Evolutionary conservation across 1,284 basidiomycete species (phyloP), one percentile per base, ranked within the genome.

Genomic region (Pseudozyma hubeiensis): DNA sequence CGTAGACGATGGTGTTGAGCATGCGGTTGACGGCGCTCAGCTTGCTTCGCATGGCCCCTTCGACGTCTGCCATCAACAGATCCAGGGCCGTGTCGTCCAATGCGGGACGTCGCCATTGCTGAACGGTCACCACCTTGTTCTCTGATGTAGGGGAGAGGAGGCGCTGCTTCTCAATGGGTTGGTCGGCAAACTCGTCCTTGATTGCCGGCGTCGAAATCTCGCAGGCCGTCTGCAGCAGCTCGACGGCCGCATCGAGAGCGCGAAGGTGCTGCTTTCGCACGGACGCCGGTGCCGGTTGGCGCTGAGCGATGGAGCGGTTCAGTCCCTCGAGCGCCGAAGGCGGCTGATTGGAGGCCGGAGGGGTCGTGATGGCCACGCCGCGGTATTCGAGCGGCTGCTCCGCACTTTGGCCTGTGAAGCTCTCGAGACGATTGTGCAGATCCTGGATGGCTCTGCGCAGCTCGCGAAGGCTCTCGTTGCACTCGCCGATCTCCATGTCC

Each of bases 1-100:
- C 91, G 85, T 99, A 99, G 65, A 93, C 89, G 75, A 99, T 97
- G 29, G 94, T 98, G 84, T 97, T 98, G 86, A 97, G 93, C 91
- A 99, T 91, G 44, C 97, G 91, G 64, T 94, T 93, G 49, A 98
- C 92, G 68, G 92, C 94, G 85, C 95, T 95, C 69, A 95, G 90
- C 88, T 99, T 99, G 85, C 92, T 90, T 39, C 92, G 89, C 88
- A 97, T 92, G 39, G 96, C 89, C 39, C 91, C 89, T 77, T 95
- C 93, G 8, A 91, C 91, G 81, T 99, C 95, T 64, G 90, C 89
- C 56, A 92, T 89, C 34, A 99, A 88, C 75, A 92, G 89, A 7
- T 89, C 87, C 54, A 99, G 87, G 0, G 93, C 95, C 0, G 90
- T 87, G 81, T 99, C 97, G 63, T 93, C 75, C 16, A 74, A 31